Base-by-base conservation (phyloP, 306 rosid genomes). In the Sophora flavescens region DNA sequence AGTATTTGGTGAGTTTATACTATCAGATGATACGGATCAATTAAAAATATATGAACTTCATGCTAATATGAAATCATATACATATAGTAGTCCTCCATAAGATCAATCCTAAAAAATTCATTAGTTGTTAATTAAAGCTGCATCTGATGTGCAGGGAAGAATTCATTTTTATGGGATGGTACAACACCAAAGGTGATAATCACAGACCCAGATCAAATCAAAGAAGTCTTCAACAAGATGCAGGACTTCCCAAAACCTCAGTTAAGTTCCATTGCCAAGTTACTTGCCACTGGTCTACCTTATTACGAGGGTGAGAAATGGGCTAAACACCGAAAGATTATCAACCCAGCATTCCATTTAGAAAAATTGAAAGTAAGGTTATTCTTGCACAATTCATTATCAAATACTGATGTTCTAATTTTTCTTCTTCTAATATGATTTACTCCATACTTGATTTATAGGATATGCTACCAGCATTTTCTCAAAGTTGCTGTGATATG, bases 361-460 rank as follows among this genome's bases (percentile, higher is more conserved):
- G 82, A 77, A 72, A 85, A 85, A 45, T 48, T 87, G 8, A 85
- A 87, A 88, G 91, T 36, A 36, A 36, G 41, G 41, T 22, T 75
- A 48, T n/a, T 9, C 3, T n/a, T 6, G n/a, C 45, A 39, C 45
- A n/a, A n/a, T 39, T 39, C 45, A 36, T 36, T 2, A 36, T 36
- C 41, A 36, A 36, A 36, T 36, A 36, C 4, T 36, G 0, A 5
- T 44, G 17, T 74, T 60, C 10, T 30, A 59, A 30, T 60, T 60
- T 13, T 15, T 44, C 56, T n/a, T 35, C 22, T 32, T 30, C 32
- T 30, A 30, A 30, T 30, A 30, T 30, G 32, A 36, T 36, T 36
- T 36, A 36, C 41, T 36, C 41, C 41, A 36, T 36, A 4, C 41
- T 36, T 36, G 1, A 36, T 36, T 36, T 36, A 36, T 6, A 36